These are phyloP conservation scores for Auricularia heimuer DNA, from an alignment of 768 basidiomycete genomes.

Conservation along the genomic window DNA sequence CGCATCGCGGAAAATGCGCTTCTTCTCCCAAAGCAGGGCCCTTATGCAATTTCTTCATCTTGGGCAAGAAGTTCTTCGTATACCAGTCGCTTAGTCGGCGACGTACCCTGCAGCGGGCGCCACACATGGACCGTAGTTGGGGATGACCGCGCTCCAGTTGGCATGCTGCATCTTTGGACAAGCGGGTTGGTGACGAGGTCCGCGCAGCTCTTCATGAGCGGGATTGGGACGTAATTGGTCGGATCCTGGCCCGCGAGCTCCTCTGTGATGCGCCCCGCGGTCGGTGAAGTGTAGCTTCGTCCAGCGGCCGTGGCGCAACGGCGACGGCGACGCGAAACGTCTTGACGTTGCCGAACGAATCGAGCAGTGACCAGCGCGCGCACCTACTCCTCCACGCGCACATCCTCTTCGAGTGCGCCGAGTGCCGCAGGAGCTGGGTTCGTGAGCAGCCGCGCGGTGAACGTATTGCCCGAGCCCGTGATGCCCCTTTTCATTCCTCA, in stretches of 20 bases:
- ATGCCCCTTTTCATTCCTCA: slow-evolving; percentile 51
- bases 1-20: slow-evolving; percentile 37
- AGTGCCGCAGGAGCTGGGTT: slow-evolving; percentile 73
- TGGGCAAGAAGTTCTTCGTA: slow-evolving; percentile 54
- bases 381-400: slow-evolving; percentile 61
- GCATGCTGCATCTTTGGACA: slow-evolving; percentile 39
- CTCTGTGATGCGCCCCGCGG: slow-evolving; percentile 58
- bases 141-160: slow-evolving; percentile 52
- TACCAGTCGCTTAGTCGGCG: slow-evolving; percentile 65
- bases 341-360: slow-evolving; percentile 88
- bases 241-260: slow-evolving; percentile 77
- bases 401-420: slow-evolving; percentile 72
- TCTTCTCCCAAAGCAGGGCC: slow-evolving; percentile 66
- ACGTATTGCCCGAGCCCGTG: slow-evolving; percentile 80
- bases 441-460: slow-evolving; percentile 59
- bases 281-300: slow-evolving; percentile 81
- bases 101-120: slow-evolving; percentile 41
- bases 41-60: slow-evolving; percentile 67
- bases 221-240: slow-evolving; percentile 77
- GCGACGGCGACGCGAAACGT: slow-evolving; percentile 74
- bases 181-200: slow-evolving; percentile 52
- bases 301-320: slow-evolving; percentile 73
- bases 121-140: slow-evolving; percentile 69
- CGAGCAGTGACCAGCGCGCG: slow-evolving; percentile 71
- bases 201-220: slow-evolving; percentile 64